Evolutionary conservation across 1,139 yeast species (phyloP).

Genomic region (Yamadazyma sp.): DNA sequence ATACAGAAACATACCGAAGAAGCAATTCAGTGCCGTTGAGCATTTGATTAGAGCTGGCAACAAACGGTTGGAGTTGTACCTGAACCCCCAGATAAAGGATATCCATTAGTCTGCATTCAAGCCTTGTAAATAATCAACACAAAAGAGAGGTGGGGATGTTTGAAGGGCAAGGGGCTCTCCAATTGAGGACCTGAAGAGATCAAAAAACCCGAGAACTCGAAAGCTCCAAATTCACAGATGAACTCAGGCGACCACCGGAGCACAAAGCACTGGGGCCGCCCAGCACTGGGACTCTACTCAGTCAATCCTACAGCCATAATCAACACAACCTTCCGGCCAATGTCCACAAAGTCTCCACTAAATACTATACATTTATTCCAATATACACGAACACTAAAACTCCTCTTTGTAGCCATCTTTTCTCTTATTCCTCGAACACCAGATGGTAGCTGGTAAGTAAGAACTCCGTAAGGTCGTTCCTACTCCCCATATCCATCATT

Average conservation of each 20-base stretch:
- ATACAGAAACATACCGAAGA: conserved; percentile 59
- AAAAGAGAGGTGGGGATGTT: too few species aligned
- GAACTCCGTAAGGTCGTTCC: conserved; percentile 79
- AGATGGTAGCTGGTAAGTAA: conserved; percentile 56
- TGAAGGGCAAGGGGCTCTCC: too few species aligned
- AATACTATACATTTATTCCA: conserved; percentile 1
- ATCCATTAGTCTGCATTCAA: conserved; percentile 39
- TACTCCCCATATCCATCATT: conserved; percentile 78
- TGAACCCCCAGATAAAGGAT: conserved; percentile 65
- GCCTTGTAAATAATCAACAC: neutral
- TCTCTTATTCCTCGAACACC: conserved; percentile 26
- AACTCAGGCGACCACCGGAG: too few species aligned
- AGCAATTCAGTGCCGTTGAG: conserved; percentile 85
- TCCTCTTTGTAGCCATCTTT: neutral
- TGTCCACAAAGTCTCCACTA: neutral
- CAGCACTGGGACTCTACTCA: too few species aligned
- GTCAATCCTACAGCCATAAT: too few species aligned
- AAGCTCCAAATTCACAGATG: too few species aligned
- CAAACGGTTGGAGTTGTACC: conserved; percentile 70
- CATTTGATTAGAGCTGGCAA: conserved; percentile 78
- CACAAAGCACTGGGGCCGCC: too few species aligned
- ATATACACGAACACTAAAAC: neutral
- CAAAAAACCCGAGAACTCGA: too few species aligned
- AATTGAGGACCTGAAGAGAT: too few species aligned
- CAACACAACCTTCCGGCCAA: neutral